Evolutionary conservation across 768 basidiomycete species (phyloP).

Genomic region (Amanita pseudoporphyria): DNA sequence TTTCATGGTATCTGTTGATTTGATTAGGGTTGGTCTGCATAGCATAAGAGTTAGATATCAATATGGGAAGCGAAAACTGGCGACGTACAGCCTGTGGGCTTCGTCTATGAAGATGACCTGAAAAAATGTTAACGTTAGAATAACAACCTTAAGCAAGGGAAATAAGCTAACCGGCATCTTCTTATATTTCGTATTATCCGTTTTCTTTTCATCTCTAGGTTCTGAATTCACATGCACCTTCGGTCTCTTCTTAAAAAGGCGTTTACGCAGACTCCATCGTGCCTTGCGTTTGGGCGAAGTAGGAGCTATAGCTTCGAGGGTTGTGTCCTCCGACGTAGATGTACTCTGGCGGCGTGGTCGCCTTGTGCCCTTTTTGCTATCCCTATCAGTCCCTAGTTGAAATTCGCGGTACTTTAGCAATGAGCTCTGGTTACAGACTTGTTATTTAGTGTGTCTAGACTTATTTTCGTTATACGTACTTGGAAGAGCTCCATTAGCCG

Average conservation of each 20-base stretch:
- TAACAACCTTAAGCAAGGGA: constrained; percentile 17
- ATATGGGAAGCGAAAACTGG: background rate
- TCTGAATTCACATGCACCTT: constrained; percentile 10
- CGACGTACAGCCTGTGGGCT: constrained; percentile 66
- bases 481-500: constrained; percentile 82
- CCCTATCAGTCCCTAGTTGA: constrained; percentile 27
- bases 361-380: constrained; percentile 14
- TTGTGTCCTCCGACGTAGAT: constrained; percentile 32
- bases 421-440: constrained; percentile 38
- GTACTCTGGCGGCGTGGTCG: constrained; percentile 20
- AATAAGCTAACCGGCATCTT: constrained; percentile 44
- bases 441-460: background rate
- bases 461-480: constrained; percentile 22
- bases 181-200: constrained; percentile 36
- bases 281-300: constrained; percentile 15
- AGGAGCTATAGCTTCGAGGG: constrained; percentile 23
- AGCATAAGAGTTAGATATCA: background rate
- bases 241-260: constrained; percentile 17
- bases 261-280: constrained; percentile 24
- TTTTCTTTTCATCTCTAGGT: constrained; percentile 23
- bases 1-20: constrained; percentile 76
- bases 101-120: constrained; percentile 74
- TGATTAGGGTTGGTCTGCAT: constrained; percentile 59
- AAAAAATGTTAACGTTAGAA: background rate
- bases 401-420: constrained; percentile 70